Base-by-base conservation (phyloP, 2,329 filamentous ascomycete species). In the Paraconiothyrium brasiliense region DNA sequence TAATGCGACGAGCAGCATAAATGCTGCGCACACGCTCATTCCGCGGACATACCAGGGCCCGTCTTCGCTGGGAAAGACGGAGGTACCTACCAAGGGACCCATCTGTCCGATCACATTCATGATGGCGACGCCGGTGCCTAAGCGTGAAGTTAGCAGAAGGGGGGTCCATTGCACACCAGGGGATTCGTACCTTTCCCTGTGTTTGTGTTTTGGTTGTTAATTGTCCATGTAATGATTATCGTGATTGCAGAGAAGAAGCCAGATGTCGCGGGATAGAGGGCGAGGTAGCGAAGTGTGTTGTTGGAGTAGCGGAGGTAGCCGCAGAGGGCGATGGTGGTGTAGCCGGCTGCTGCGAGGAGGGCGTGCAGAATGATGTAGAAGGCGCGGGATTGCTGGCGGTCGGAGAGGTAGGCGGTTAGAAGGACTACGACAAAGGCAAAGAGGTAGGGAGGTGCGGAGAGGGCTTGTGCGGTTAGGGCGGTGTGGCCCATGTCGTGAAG, bases 231-330 rank as follows among this genome's bases (percentile, higher is more conserved):
- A 59, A 97, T 91, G 67, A 94, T 90, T 35, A 97, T 84, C 0
- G 92, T 93, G 60, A 97, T 91, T 22, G 92, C 90, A 62, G 87
- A 89, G 82, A 97, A 96, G 88, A 97, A 95, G 4, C 93, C 93
- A 0, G 88, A 82, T 1, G 89, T 86, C 1, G 93, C 92, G 0
- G 92, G 92, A 75, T 90, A 97, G 8, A 97, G 85, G 59, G 89
- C 91, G 6, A 90, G 70, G 72, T 97, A 97, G 20, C 92, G 85
- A 41, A 86, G 64, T 48, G 65, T 66, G 1, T 63, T 71, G 51
- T 68, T 64, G 0, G 62, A 35, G 13, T 62, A 71, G 35, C 64
- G 44, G 16, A 84, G 73, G n/a, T 84, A 80, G 13, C 84, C 83
- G 8, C 86, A 84, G 22, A 93, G 76, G 1, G 88, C 85, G 34